These are phyloP conservation scores for Vitis vinifera DNA, from an alignment of 164 flowering plant species.

Conservation along the genomic window ASM3070453v1 NC_081806.1:20334001-20334500, in stretches of 20 bases:
- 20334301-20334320: slow-evolving; percentile 34
- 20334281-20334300: slow-evolving; percentile 34
- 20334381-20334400: slow-evolving; percentile 37
- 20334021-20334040: too few species aligned
- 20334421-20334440: slow-evolving; percentile 24
- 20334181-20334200: too few species aligned
- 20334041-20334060: too few species aligned
- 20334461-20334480: slow-evolving; percentile 1
- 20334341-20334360: slow-evolving; percentile 31
- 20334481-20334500: not conserved
- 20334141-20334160: too few species aligned
- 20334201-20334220: not conserved
- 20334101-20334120: too few species aligned
- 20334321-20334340: slow-evolving; percentile 33
- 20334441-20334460: slow-evolving; percentile 35
- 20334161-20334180: too few species aligned
- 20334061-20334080: too few species aligned
- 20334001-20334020: too few species aligned
- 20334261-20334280: slow-evolving; percentile 38
- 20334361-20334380: slow-evolving; percentile 34
- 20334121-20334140: too few species aligned
- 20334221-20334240: slow-evolving; percentile 39
- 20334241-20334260: slow-evolving; percentile 32
- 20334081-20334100: too few species aligned
- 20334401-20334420: slow-evolving; percentile 29